phyloP scores from a whole-genome alignment of 495 filamentous ascomycete genomes.

The Daldinia caldariorum region DNA sequence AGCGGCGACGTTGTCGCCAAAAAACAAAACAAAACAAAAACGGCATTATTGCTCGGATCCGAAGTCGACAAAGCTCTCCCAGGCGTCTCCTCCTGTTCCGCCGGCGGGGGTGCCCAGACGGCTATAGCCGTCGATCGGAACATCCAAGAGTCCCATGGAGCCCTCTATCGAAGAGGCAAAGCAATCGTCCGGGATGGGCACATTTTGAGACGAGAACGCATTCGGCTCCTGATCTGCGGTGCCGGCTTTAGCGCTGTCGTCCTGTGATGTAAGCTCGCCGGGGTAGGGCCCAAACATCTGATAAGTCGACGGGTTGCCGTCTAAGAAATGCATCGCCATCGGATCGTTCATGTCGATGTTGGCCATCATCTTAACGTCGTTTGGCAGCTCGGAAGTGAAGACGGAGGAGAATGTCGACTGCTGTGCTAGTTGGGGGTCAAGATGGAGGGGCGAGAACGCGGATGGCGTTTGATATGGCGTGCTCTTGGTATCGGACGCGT shows the following conservation, averaged over 20 bases:
- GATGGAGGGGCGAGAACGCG: constrained; percentile 26
- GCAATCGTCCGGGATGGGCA: constrained; percentile 8
- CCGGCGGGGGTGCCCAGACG: constrained; percentile 33
- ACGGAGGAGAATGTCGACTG: constrained; percentile 31
- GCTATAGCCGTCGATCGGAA: constrained; percentile 14
- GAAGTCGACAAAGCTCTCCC: constrained; percentile 47
- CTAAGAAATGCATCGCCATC: constrained; percentile 40
- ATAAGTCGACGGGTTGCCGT: constrained; percentile 18
- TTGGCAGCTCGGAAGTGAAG: constrained; percentile 47
- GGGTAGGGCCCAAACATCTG: constrained; percentile 29
- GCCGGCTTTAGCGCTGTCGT: neutral
- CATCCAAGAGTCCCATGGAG: constrained; percentile 23
- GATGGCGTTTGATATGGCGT: constrained; percentile 38
- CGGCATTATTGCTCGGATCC: constrained; percentile 38
- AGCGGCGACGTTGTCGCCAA: neutral
- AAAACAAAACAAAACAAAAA: too few species aligned
- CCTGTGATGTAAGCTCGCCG: constrained; percentile 8
- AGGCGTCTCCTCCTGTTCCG: constrained; percentile 24
- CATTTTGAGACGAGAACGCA: constrained; percentile 5
- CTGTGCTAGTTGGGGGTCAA: constrained; percentile 38
- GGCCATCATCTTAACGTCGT: constrained; percentile 46
- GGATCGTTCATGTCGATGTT: constrained; percentile 44
- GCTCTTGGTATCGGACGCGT: constrained; percentile 25
- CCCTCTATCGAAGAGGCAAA: constrained; percentile 22
- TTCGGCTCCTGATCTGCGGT: neutral